Evolutionary conservation across 164 flowering plant species (phyloP).

Genomic region (Aristolochia californica): DNA sequence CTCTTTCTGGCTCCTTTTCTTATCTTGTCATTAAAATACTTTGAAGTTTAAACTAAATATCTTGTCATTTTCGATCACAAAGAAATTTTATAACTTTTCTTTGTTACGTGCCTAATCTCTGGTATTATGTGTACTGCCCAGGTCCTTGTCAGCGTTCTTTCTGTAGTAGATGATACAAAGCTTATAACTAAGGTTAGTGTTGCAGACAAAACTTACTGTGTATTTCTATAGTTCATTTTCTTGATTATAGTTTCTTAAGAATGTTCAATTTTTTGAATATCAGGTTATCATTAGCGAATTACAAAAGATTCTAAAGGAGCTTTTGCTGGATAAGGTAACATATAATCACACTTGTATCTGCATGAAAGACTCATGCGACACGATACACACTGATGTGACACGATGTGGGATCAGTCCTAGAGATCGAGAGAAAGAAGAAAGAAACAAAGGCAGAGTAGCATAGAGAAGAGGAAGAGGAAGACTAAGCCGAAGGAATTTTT

Average conservation of each 20-base stretch:
- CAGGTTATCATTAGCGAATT: slow-evolving; percentile 72
- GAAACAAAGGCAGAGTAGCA: too few species aligned
- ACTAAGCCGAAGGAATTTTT: too few species aligned
- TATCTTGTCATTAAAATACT: neutral
- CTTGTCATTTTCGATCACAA: neutral
- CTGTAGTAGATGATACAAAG: slow-evolving; percentile 84
- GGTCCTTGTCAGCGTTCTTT: slow-evolving; percentile 71
- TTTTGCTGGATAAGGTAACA: slow-evolving; percentile 73
- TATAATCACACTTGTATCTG: neutral
- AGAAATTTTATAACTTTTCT: neutral
- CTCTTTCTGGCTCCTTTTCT: neutral
- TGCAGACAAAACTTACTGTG: slow-evolving; percentile 2
- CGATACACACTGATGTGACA: too few species aligned
- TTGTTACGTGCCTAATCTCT: neutral
- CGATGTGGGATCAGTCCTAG: too few species aligned
- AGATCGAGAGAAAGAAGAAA: too few species aligned
- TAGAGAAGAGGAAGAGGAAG: too few species aligned
- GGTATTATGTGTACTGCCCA: slow-evolving; percentile 14
- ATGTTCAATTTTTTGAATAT: neutral
- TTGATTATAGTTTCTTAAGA: too few species aligned
- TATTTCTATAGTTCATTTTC: neutral
- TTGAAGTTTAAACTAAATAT: neutral
- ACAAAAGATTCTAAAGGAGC: slow-evolving; percentile 46
- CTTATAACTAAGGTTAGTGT: slow-evolving; percentile 62
- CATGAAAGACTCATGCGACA: too few species aligned